These are phyloP conservation scores for Pelargonium australe DNA, from an alignment of 441 rosid species.

Conservation along the genomic window DNA sequence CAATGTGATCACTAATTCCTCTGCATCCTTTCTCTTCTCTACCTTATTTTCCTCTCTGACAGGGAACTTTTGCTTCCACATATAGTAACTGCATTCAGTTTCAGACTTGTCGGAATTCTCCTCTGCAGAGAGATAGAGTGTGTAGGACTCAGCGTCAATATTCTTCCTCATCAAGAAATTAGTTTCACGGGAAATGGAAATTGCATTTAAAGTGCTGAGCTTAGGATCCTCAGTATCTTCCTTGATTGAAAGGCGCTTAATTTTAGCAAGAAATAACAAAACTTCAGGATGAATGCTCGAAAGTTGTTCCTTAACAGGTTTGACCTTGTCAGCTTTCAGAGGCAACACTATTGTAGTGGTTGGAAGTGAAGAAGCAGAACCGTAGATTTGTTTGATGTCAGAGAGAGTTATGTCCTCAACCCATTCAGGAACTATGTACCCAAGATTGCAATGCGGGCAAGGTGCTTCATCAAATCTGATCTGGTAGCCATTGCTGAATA, in stretches of 20 bases:
- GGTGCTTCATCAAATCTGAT: conserved; percentile 60
- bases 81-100: conserved; percentile 42
- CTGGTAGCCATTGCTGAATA: conserved; percentile 68
- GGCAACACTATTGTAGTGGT: conserved; percentile 60
- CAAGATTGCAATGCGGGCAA: conserved; percentile 50
- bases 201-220: conserved; percentile 34
- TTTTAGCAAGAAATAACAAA: conserved; percentile 54
- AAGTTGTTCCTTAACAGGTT: conserved; percentile 59
- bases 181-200: conserved; percentile 54
- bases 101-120: conserved; percentile 20
- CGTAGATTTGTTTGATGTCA: conserved; percentile 44
- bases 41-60: conserved; percentile 48
- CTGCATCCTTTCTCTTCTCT: conserved; percentile 56
- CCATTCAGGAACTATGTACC: conserved; percentile 79
- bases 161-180: conserved; percentile 50
- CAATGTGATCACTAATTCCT: conserved; percentile 60
- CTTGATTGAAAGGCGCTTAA: conserved; percentile 52
- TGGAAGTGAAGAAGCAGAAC: conserved; percentile 40
- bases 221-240: conserved; percentile 43
- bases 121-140: conserved; percentile 43
- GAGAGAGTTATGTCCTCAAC: conserved; percentile 41
- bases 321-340: conserved; percentile 51
- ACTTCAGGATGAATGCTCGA: conserved; percentile 57
- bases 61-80: conserved; percentile 72
- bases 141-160: conserved; percentile 61